Evolutionary conservation across 129 eudicot species (phyloP), one percentile per base, ranked within the genome.

Genomic region (Flaveria trinervia): DNA sequence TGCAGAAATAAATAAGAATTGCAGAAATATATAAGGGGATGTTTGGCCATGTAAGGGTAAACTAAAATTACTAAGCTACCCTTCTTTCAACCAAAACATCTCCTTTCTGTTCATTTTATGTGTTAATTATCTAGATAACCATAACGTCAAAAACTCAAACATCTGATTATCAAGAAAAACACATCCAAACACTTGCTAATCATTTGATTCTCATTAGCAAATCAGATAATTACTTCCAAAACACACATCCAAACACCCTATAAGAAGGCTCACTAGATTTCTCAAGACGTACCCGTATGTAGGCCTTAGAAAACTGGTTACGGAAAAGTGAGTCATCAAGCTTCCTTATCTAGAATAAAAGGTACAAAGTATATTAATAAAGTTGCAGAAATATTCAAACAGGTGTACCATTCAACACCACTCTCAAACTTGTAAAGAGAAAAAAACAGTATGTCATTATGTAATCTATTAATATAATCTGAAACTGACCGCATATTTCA

Each of bases 401-500:
- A 61, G n/a, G 15, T n/a, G 13, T 22, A 46, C 59, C 44, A 74
- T 45, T 50, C 28, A 7, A 78, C 52, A 33, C n/a, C 17, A 71
- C 65, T 26, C 12, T 43, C 26, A 66, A 80, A 54, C 17, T 23
- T 2, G 15, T 48, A 25, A 81, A 26, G 51, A 5, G 45, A 20
- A 81, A 17, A 49, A 65, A 70, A 5, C 9, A 9, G 18, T 15
- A 26, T 3, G 4, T 39, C n/a, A 44, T 20, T 59, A 67, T 49
- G 60, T 43, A 68, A 77, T 56, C 33, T 59, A 50, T 33, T 28
- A 50, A 25, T 43, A 77, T 25, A 11, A 33, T 70, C 43, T 52
- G 3, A 9, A 54, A 82, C 98, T 85, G 66, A 90, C 98, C 81
- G 98, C 98, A 82, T 89, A 89, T 85, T 81, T 90, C 98, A 93